Evolutionary conservation across 2,329 filamentous ascomycete genomes (phyloP), one percentile per base, ranked within the genome.

Genomic region (Xylaria sp.): DNA sequence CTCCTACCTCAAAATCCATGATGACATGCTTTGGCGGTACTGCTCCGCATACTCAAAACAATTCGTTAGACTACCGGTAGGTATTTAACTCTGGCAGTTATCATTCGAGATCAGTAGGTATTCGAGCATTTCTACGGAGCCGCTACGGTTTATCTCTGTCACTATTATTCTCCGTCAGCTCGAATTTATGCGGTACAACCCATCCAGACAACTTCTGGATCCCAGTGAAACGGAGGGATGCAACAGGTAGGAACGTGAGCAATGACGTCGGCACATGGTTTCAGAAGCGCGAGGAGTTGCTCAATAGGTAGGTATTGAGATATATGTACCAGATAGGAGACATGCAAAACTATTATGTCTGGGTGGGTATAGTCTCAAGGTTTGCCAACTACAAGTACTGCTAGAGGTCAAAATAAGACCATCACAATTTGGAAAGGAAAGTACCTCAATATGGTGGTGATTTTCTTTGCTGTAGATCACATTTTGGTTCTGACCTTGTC

Each of bases 351-450:
- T n/a, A n/a, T n/a, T n/a, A n/a, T n/a, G n/a, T n/a, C n/a, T n/a
- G n/a, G n/a, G n/a, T n/a, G 33, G 33, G 6, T 44, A 44, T n/a
- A 25, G n/a, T n/a, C n/a, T 31, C 31, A 45, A 38, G 31, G 15
- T 49, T 36, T 42, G 49, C 39, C 15, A 53, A 38, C 29, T 56
- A 39, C 10, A 4, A 22, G 15, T 10, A 50, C 15, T 15, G 31
- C 25, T 31, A 9, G 33, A 27, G 22, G 33, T 9, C 22, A n/a
- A 58, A 47, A 27, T 44, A 61, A 66, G 54, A 49, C 51, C 45
- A 66, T 66, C 64, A 49, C 39, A 63, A 63, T 59, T 45, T 59
- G 42, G 31, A 57, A 58, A 45, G 42, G 20, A 11, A 45, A 44
- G 29, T 15, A 29, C 15, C 27, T 31, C n/a, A 31, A 38, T 17